Percentiles rank a stretch among this genome's conserved stretches.
These are phyloP conservation scores for Cydonia oblonga DNA, from an alignment of 331 rosid genomes.

Conservation along the genomic window DNA sequence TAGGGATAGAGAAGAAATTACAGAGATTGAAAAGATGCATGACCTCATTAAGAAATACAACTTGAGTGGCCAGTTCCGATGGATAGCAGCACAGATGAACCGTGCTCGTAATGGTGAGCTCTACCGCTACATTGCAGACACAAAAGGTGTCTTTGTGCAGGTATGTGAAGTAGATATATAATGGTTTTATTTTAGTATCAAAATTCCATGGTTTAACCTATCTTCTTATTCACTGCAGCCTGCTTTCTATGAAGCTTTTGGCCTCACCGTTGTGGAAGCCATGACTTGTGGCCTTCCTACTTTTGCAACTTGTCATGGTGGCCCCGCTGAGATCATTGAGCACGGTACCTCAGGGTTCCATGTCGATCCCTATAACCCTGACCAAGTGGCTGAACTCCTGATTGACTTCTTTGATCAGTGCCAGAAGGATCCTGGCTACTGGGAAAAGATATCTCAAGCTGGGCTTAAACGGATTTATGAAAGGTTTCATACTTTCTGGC, in stretches of 20 bases:
- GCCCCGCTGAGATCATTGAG: constrained; percentile 40
- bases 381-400: constrained; percentile 19
- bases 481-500: constrained; percentile 6
- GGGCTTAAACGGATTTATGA: constrained; percentile 29
- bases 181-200: background rate
- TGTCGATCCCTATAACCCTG: constrained; percentile 30
- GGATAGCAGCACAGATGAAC: constrained; percentile 37
- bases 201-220: background rate
- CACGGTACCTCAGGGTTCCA: constrained; percentile 27
- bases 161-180: background rate
- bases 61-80: constrained; percentile 26
- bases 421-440: constrained; percentile 20
- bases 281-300: constrained; percentile 46
- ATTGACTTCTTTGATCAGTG: constrained; percentile 22
- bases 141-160: constrained; percentile 34
- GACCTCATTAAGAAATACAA: constrained; percentile 19
- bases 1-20: constrained; percentile 30
- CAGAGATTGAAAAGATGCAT: constrained; percentile 36
- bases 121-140: constrained; percentile 34
- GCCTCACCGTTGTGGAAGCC: constrained; percentile 37
- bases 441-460: constrained; percentile 25
- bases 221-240: constrained; percentile 14
- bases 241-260: constrained; percentile 38
- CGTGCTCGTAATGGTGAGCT: constrained; percentile 39
- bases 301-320: constrained; percentile 39